Conservation (phyloP, 768 basidiomycete genomes). For the Trametes villosa region DNA sequence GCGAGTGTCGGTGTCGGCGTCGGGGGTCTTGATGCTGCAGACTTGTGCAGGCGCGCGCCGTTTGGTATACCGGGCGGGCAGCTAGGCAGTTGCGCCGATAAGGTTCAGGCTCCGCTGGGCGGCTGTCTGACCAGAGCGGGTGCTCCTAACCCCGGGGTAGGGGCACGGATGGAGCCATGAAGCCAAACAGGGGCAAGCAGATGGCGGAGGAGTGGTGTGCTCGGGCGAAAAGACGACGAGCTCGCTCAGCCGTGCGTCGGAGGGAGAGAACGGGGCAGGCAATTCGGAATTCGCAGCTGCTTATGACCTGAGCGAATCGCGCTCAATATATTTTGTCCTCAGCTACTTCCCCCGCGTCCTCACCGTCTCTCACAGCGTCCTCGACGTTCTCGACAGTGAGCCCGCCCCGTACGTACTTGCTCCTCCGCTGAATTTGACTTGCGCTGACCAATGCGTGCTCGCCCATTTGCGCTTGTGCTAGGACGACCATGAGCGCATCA, state of each 20-base stretch:
- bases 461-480: neutral
- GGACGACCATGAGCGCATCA: constrained; percentile 19
- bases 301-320: constrained; percentile 16
- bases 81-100: constrained; percentile 35
- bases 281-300: constrained; percentile 19
- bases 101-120: constrained; percentile 24
- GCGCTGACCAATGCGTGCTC: constrained; percentile 10
- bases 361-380: constrained; percentile 11
- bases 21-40: constrained; percentile 29
- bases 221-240: constrained; percentile 7
- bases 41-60: constrained; percentile 15
- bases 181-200: constrained; percentile 23
- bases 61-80: constrained; percentile 16
- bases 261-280: neutral
- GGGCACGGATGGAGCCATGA: neutral
- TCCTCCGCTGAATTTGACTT: neutral
- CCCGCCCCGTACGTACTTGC: neutral
- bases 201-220: constrained; percentile 26
- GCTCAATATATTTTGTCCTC: constrained; percentile 19
- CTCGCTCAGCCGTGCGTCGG: constrained; percentile 1
- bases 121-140: too few relatives aligned
- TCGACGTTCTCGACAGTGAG: constrained; percentile 2
- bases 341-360: constrained; percentile 7
- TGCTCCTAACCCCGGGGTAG: constrained; percentile 25
- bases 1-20: constrained; percentile 30